Evolutionary conservation across 805 yeast species (phyloP).

Genomic region (Cyberlindnera suaveolens): DNA sequence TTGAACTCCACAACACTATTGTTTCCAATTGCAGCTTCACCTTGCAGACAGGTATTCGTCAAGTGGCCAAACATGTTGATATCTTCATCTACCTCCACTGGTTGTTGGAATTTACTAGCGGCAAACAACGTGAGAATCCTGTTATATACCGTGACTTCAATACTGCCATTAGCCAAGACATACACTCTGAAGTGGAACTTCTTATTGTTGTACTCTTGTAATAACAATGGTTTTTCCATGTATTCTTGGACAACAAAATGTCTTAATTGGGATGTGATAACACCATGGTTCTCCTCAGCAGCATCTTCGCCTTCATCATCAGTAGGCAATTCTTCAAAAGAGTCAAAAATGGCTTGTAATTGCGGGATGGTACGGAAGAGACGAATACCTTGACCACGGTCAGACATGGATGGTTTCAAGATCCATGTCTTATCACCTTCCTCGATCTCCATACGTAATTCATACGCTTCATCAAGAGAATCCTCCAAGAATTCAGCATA

Average conservation of each 20-base stretch:
- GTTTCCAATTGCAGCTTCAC: conserved; percentile 32
- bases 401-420: conserved; percentile 94
- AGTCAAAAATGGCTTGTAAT: conserved; percentile 75
- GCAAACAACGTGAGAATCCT: conserved; percentile 83
- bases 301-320: conserved; percentile 54
- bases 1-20: conserved; percentile 60
- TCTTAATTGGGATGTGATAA: conserved; percentile 80
- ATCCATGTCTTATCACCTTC: conserved; percentile 67
- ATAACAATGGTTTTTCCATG: conserved; percentile 57
- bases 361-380: conserved; percentile 74
- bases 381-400: conserved; percentile 92
- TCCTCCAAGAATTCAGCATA: conserved; percentile 96
- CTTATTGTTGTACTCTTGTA: conserved; percentile 51
- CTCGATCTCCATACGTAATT: conserved; percentile 72
- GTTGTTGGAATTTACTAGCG: conserved; percentile 35
- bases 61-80: conserved; percentile 53
- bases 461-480: conserved; percentile 87
- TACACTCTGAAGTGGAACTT: conserved; percentile 90
- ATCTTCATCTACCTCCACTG: conserved; percentile 37
- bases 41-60: conserved; percentile 91
- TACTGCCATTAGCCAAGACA: conserved; percentile 66
- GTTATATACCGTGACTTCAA: conserved; percentile 73
- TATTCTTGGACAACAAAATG: conserved; percentile 91
- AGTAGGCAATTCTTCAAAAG: conserved; percentile 70
- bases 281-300: conserved; percentile 45